Evolutionary conservation across 2,329 filamentous ascomycete species (phyloP), one percentile per base, ranked within the genome.

Genomic region (Ustulina deusta): DNA sequence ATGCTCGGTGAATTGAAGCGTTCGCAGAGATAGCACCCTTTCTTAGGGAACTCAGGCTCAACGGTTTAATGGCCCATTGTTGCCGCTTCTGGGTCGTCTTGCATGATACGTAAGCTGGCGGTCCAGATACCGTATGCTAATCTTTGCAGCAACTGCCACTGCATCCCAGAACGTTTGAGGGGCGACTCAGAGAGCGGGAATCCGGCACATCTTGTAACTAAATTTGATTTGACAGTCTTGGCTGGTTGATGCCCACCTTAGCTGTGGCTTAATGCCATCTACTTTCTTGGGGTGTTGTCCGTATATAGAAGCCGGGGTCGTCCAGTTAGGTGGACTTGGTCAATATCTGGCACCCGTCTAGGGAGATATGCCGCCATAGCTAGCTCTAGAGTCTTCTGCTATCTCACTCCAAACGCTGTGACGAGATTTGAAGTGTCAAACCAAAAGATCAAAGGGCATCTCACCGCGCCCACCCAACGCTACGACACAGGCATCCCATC

Each of bases 41-140:
- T 66, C 64, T 36, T 63, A 44, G 2, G 63, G 54, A 1, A 58
- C 52, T 59, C 59, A 66, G 22, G 59, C 59, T 22, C 64, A 52
- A 2, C 51, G 58, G 36, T 56, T 62, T 20, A 66, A 58, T 42
- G 36, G 52, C 2, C 58, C 52, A 15, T 63, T 11, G 20, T 62
- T 42, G 4, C 58, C 64, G 17, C 42, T 55, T 40, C 38, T 40
- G 32, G 38, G 40, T 55, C 60, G 27, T 67, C 65, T 22, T 64
- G 61, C n/a, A 64, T 27, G 25, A 67, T 67, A 22, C 61, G 61
- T 11, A 64, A 29, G 20, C 59, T 60, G 17, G 60, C 61, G 32
- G 61, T 64, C 65, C 61, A 67, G 7, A 67, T 36, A 64, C 46
- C 15, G 65, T 38, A 63, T 54, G 11, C 9, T 29, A 15, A 63